Percentiles rank a stretch among this genome's conserved stretches.
Evolutionary conservation across 305 asterid species (phyloP).

Genomic region (Fraxinus velutina): DNA sequence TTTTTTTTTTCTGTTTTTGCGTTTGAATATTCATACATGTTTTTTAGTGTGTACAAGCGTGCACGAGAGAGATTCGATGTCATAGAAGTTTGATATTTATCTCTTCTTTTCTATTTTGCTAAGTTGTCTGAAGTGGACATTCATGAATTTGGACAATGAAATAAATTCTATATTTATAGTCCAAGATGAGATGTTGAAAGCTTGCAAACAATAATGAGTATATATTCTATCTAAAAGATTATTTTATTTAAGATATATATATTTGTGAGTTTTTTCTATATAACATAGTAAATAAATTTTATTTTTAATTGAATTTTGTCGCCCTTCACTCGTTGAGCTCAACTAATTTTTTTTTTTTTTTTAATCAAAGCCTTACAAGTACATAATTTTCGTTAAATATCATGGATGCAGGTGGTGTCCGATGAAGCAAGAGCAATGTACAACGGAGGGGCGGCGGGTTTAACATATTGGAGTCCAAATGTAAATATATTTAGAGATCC

Average conservation of each 20-base stretch:
- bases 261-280: neutral
- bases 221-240: no score
- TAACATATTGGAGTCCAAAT: constrained; percentile 73
- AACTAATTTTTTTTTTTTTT: no score
- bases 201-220: neutral
- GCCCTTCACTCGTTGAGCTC: neutral
- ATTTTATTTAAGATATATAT: neutral
- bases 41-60: neutral
- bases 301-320: no score
- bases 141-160: neutral
- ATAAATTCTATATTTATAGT: neutral
- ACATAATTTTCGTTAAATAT: neutral
- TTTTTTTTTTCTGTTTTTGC: no score
- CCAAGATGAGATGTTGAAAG: neutral
- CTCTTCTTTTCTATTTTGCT: neutral
- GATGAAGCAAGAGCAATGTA: constrained; percentile 76
- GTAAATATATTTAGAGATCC: constrained; percentile 75
- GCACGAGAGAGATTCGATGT: neutral
- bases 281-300: neutral
- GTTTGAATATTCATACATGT: neutral
- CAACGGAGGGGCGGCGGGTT: constrained; percentile 61
- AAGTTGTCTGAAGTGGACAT: neutral
- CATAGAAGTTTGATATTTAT: neutral
- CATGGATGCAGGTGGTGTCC: constrained; percentile 52
- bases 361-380: neutral